Conservation (phyloP, 805 yeast species). For the Suhomyces sp. region DNA sequence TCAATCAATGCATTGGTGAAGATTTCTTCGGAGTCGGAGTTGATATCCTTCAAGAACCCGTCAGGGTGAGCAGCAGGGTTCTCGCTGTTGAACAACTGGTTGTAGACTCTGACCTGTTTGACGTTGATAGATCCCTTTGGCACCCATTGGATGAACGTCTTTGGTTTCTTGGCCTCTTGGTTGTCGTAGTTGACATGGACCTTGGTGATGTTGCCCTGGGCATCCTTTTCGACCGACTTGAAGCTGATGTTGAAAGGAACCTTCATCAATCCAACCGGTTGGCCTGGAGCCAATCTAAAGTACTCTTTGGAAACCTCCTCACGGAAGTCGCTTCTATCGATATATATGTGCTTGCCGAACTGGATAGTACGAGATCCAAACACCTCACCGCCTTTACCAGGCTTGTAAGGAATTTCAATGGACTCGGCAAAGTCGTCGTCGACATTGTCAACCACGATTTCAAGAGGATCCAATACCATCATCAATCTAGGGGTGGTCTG, state of each 20-base stretch:
- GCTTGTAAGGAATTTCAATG: conserved; percentile 83
- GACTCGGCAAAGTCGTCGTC: conserved; percentile 68
- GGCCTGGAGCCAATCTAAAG: conserved; percentile 90
- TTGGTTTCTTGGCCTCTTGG: conserved; percentile 66
- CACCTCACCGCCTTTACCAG: conserved; percentile 60
- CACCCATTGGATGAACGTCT: conserved; percentile 96
- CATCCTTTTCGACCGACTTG: conserved; percentile 61
- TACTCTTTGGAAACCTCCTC: conserved; percentile 60
- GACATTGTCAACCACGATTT: conserved; percentile 77
- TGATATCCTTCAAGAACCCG: conserved; percentile 83
- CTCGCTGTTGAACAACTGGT: conserved; percentile 83
- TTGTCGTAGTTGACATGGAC: conserved; percentile 80
- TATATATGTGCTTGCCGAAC: conserved; percentile 73
- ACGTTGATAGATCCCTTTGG: conserved; percentile 62
- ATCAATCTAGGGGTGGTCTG: conserved; percentile 90
- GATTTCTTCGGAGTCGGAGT: conserved; percentile 72
- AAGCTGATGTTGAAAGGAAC: conserved; percentile 83
- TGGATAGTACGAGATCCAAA: conserved; percentile 65
- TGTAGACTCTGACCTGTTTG: conserved; percentile 80
- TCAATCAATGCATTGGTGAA: conserved; percentile 69
- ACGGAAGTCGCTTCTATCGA: conserved; percentile 86
- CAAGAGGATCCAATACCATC: conserved; percentile 87
- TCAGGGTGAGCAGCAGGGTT: conserved; percentile 87
- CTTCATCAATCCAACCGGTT: conserved; percentile 90
- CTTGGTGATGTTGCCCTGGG: conserved; percentile 59